Evolutionary conservation across 805 yeast genomes (phyloP), one percentile per base, ranked within the genome.

Genomic region (Candida gorgasii): DNA sequence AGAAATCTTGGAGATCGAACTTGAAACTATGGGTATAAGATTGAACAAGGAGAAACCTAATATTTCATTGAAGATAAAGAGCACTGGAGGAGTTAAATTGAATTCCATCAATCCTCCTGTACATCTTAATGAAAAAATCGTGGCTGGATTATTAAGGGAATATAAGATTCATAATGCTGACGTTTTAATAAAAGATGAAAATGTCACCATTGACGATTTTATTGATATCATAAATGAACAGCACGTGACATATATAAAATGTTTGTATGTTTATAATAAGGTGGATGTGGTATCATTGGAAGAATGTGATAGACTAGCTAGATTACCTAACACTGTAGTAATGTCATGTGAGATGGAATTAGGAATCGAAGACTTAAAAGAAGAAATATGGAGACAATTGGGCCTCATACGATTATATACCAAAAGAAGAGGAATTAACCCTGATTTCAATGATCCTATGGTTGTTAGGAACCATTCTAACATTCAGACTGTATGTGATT

Each of bases 231-330:
- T 92, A 45, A 93, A 93, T 61, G 95, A 87, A 35, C 80, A 79
- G 45, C 95, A 89, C 61, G 80, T 95, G 47, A 83, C 89, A 8
- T 92, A 92, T 62, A 83, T 89, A 62, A 89, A 87, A 52, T 93
- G 98, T 63, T 74, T 92, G 19, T 92, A 93, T 57, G 96, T 88
- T 17, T 93, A 89, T 73, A 92, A 93, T 73, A 92, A 92, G 75
- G 80, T 92, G 36, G 99, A 92, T 61, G 92, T 97, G 0, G 97
- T 92, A 9, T 87, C 97, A 1, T 67, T 92, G 39, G 98, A 92
- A 61, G 99, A 92, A 61, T 88, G 89, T 39, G 97, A 93, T 62
- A 70, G 96, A 42, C 74, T 92, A 44, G 98, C 98, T 0, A 77
- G 96, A 51, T 86, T 83, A 56, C 97, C 97, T 32, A 82, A 92